Evolutionary conservation across 768 basidiomycete genomes (phyloP).

Genomic region (Tremella fuciformis): DNA sequence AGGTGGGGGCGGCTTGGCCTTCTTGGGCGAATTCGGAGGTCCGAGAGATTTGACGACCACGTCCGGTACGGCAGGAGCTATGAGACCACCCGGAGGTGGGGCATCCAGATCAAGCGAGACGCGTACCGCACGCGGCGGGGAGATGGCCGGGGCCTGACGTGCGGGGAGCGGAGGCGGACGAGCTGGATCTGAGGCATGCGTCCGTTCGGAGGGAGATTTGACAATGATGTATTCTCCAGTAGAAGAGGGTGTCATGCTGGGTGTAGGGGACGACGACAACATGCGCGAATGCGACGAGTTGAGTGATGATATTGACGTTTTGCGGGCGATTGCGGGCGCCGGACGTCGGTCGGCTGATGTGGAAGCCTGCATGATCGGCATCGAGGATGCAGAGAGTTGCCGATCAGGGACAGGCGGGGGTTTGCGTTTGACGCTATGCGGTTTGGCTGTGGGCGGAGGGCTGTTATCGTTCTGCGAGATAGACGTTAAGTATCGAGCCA

Average conservation of each 20-base stretch:
- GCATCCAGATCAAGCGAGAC: conserved; percentile 23
- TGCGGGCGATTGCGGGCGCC: not conserved
- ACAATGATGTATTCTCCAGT: conserved; percentile 40
- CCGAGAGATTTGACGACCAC: not conserved
- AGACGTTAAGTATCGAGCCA: not conserved
- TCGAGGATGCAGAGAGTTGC: not conserved
- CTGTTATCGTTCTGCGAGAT: not conserved
- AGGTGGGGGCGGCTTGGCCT: conserved; percentile 17
- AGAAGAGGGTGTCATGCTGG: conserved; percentile 27
- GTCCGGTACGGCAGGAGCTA: conserved; percentile 23
- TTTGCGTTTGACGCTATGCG: not conserved
- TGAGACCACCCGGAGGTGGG: conserved; percentile 25
- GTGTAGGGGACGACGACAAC: conserved; percentile 6
- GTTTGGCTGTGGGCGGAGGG: not conserved
- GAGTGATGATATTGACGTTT: not conserved
- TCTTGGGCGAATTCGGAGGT: not conserved
- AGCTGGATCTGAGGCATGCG: not conserved
- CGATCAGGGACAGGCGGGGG: conserved; percentile 6
- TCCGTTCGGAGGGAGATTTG: conserved; percentile 6
- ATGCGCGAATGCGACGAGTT: not conserved
- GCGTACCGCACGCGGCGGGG: conserved; percentile 11
- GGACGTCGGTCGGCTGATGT: conserved; percentile 1
- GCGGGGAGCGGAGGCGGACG: not conserved
- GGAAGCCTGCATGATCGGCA: not conserved
- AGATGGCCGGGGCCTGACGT: conserved; percentile 13